Conservation (phyloP, 768 basidiomycete genomes). For the Holtermannia corniformis region DNA sequence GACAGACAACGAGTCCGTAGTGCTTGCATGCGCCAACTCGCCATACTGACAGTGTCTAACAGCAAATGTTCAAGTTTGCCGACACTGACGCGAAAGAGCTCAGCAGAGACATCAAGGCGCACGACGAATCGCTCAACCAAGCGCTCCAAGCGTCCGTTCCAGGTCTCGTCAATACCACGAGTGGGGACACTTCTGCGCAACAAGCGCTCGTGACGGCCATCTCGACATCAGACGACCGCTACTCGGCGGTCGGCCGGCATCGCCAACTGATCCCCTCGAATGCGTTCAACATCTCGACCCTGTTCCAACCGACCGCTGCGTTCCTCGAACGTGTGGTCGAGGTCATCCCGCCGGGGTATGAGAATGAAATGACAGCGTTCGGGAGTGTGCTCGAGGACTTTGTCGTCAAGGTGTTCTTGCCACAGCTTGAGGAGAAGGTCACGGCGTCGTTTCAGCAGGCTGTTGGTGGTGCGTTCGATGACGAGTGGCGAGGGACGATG, state of each 20-base stretch:
- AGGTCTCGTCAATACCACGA: slow-evolving; percentile 62
- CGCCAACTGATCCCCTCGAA: slow-evolving; percentile 76
- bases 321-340: slow-evolving; percentile 50
- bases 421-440: slow-evolving; percentile 90
- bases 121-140: slow-evolving; percentile 76
- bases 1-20: slow-evolving; percentile 65
- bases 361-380: slow-evolving; percentile 45
- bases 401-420: slow-evolving; percentile 81
- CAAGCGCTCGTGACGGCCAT: slow-evolving; percentile 48
- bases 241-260: slow-evolving; percentile 66
- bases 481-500: background rate
- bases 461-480: slow-evolving; percentile 47
- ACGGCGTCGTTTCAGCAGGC: slow-evolving; percentile 76
- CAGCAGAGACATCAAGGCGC: slow-evolving; percentile 56
- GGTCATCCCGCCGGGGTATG: slow-evolving; percentile 44
- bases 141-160: slow-evolving; percentile 86
- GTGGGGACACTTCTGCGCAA: slow-evolving; percentile 6
- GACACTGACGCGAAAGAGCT: slow-evolving; percentile 75
- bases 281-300: slow-evolving; percentile 83
- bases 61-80: slow-evolving; percentile 83
- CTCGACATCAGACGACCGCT: slow-evolving; percentile 55
- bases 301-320: slow-evolving; percentile 87
- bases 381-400: slow-evolving; percentile 80
- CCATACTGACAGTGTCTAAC: background rate
- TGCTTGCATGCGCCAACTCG: too few species aligned